phyloP scores from a whole-genome alignment of 768 basidiomycete genomes.

The Agrocybe praecox region DNA sequence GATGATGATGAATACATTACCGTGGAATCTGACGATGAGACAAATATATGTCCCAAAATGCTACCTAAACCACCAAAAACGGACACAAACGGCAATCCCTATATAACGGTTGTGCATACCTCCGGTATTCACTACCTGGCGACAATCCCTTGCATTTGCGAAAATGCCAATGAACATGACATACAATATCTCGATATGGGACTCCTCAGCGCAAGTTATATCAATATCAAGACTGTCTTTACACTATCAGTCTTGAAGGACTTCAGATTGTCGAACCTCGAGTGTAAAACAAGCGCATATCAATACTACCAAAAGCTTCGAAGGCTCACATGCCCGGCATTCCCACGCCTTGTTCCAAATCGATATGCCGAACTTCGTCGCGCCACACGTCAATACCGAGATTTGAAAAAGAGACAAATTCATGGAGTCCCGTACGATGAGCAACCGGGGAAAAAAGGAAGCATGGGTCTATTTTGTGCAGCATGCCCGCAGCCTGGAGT shows the following conservation, averaged over 20 bases:
- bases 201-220: constrained; percentile 8
- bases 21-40: neutral
- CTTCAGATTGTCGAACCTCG: constrained; percentile 5
- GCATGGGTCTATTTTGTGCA: constrained; percentile 18
- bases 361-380: constrained; percentile 17
- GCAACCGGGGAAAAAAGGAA: neutral
- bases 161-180: neutral
- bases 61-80: neutral
- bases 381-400: constrained; percentile 13
- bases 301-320: constrained; percentile 12
- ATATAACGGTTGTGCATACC: neutral
- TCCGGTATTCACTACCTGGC: constrained; percentile 4
- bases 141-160: neutral
- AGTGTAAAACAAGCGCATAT: constrained; percentile 10
- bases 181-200: constrained; percentile 1
- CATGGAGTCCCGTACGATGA: constrained; percentile 8
- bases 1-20: neutral
- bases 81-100: neutral
- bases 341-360: constrained; percentile 10
- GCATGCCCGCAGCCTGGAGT: constrained; percentile 23
- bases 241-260: constrained; percentile 11
- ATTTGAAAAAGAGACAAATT: constrained; percentile 10
- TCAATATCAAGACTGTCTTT: constrained; percentile 10
- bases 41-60: neutral
- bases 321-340: constrained; percentile 3